Percentiles rank a stretch among this genome's conserved stretches.
Evolutionary conservation across 78 protist genomes (phyloP).

Genomic region (Dictyostelium brefeldianum): DNA sequence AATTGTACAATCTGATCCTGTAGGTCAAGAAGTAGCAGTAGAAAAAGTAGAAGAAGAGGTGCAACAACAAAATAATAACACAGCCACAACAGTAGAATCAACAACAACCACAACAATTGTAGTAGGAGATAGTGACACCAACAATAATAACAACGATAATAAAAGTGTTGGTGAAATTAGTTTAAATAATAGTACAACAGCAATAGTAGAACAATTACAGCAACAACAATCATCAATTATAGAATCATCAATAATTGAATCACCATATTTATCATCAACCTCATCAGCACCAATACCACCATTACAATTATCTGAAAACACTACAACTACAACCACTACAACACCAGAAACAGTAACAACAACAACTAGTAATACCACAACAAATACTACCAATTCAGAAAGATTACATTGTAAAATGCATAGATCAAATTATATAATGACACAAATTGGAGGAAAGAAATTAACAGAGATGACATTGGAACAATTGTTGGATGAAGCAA

Average conservation of each 20-base stretch:
- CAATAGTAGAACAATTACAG: not conserved
- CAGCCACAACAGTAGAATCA: not conserved
- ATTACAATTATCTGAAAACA: not conserved
- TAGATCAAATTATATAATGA: conserved; percentile 46
- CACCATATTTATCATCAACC: not conserved
- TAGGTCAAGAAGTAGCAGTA: not conserved
- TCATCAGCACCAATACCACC: not conserved
- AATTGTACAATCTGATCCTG: too few species aligned
- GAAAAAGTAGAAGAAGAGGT: not conserved
- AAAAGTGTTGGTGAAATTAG: not conserved
- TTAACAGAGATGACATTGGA: not conserved
- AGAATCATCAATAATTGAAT: conserved; percentile 3
- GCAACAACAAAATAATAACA: not conserved
- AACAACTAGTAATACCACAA: not conserved
- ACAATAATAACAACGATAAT: not conserved
- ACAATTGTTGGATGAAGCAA: conserved; percentile 34
- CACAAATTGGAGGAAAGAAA: conserved; percentile 65
- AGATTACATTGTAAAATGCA: conserved; percentile 55
- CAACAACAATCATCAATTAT: not conserved
- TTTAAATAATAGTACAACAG: not conserved
- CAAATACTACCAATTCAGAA: not conserved
- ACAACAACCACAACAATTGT: not conserved
- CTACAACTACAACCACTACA: not conserved
- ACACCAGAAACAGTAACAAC: not conserved
- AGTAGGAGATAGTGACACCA: not conserved